Base-by-base conservation (phyloP, 129 eudicot species). In the Heracleum sosnowskyi region DNA sequence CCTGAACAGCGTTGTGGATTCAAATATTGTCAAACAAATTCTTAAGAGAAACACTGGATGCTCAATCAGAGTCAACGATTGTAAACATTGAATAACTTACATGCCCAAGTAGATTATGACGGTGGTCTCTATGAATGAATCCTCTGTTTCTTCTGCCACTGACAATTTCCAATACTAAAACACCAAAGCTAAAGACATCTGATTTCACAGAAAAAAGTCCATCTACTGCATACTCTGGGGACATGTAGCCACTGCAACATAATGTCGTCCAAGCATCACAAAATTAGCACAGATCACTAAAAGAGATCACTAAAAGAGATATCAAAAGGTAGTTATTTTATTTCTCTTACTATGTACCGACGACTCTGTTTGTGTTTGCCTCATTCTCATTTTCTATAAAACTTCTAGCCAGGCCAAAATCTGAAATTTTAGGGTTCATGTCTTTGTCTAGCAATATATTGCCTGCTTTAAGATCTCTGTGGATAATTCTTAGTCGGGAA, bases 401-500 rank as follows among this genome's bases (percentile, higher is more conserved):
- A 42, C 79, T 82, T 73, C 86, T 85, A 42, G 86, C 88, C 81
- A 82, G 34, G 63, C 89, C 89, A 72, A 86, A 86, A 55, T 86
- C 89, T 51, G 86, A 86, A 77, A 86, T 86, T 79, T 86, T 86
- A 0, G 86, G 84, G 82, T 86, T 82, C 86, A 86, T 86, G 20
- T 82, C 82, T 0, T 26, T 40, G 70, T 85, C 88, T 35, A 85
- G 86, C 84, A 85, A 63, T 76, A 85, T 75, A 73, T 85, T 85
- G 75, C 84, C 77, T 3, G 73, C 88, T 76, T 85, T 82, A 28
- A 85, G 84, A 79, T 85, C 89, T 85, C 86, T 85, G 74, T 85
- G 88, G 77, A 81, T 82, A 6, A 81, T 85, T 81, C 88, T 79
- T 39, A 85, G 81, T 63, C 87, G 81, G 66, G 89, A 86, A 86